These are phyloP conservation scores for Harringtonia aguacate DNA, from an alignment of 2,329 filamentous ascomycete species.

Conservation along the genomic window DNA sequence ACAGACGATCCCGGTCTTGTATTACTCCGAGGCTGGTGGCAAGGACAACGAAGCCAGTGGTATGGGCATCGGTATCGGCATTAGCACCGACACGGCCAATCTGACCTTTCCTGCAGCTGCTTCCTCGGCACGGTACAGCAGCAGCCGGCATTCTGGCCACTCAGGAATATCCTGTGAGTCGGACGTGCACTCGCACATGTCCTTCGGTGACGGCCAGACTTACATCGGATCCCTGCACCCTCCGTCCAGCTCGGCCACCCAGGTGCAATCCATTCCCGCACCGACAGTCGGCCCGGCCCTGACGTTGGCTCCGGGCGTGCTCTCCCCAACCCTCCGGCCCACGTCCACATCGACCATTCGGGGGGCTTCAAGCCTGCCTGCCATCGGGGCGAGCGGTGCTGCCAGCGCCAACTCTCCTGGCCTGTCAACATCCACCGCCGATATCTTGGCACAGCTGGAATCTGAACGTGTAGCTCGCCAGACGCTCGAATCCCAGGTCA, in stretches of 20 bases:
- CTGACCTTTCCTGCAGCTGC: background rate
- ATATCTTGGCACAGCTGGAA: constrained; percentile 41
- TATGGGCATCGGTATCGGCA: too few relatives aligned
- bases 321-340: constrained; percentile 22
- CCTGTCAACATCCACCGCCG: constrained; percentile 36
- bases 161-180: constrained; percentile 8
- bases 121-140: constrained; percentile 18
- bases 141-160: constrained; percentile 29
- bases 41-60: too few relatives aligned
- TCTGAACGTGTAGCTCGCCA: constrained; percentile 45
- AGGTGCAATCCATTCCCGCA: constrained; percentile 12
- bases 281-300: background rate
- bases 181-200: constrained; percentile 24
- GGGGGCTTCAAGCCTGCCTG: constrained; percentile 33
- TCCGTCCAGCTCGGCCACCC: constrained; percentile 20
- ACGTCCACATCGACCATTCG: constrained; percentile 37
- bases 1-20: too few relatives aligned
- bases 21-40: too few relatives aligned
- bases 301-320: constrained; percentile 2
- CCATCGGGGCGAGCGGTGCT: constrained; percentile 21
- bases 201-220: constrained; percentile 35
- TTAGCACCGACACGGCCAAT: background rate
- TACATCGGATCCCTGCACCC: constrained; percentile 32
- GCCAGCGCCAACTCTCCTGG: constrained; percentile 10
- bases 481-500: constrained; percentile 45